Conservation (phyloP, 1,284 basidiomycete genomes). For the Fomitopsis palustris region DNA sequence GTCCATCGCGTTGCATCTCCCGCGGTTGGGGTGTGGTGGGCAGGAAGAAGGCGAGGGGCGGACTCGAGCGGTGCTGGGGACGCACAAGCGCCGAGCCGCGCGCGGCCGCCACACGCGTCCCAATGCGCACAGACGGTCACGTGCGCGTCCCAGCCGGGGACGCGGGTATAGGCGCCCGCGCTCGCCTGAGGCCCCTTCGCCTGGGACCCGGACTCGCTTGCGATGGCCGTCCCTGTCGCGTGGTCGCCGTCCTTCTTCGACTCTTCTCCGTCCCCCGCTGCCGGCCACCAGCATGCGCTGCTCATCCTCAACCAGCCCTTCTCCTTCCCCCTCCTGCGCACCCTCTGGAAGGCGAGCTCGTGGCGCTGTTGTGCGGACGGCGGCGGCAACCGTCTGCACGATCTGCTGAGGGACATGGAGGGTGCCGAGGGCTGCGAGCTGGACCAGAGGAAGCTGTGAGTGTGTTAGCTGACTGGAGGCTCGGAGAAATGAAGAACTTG, state of each 20-base stretch:
- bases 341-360: constrained; percentile 65
- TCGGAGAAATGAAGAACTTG: too few relatives aligned
- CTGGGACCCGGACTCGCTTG: background rate
- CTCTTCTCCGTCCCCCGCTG: constrained; percentile 13
- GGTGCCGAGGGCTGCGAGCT: constrained; percentile 6
- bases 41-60: constrained; percentile 7
- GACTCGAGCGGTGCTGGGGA: background rate
- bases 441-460: constrained; percentile 30
- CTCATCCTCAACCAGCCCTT: constrained; percentile 92
- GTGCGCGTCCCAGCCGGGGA: constrained; percentile 6
- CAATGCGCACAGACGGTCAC: constrained; percentile 7
- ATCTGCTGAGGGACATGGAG: constrained; percentile 38
- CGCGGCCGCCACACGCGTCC: constrained; percentile 8
- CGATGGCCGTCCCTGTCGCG: constrained; percentile 1
- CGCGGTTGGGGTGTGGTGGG: background rate
- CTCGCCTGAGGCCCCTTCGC: too few relatives aligned
- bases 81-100: background rate
- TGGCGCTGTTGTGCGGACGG: constrained; percentile 89
- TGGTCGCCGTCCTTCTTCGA: constrained; percentile 39
- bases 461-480: too few relatives aligned
- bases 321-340: constrained; percentile 54
- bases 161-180: too few relatives aligned
- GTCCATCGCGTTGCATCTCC: constrained; percentile 23
- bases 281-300: constrained; percentile 45
- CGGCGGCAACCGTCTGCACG: constrained; percentile 86